Percentiles rank a stretch among this genome's conserved stretches.
Evolutionary conservation across 495 filamentous ascomycete genomes (phyloP).

Genomic region (Evernia prunastri): DNA sequence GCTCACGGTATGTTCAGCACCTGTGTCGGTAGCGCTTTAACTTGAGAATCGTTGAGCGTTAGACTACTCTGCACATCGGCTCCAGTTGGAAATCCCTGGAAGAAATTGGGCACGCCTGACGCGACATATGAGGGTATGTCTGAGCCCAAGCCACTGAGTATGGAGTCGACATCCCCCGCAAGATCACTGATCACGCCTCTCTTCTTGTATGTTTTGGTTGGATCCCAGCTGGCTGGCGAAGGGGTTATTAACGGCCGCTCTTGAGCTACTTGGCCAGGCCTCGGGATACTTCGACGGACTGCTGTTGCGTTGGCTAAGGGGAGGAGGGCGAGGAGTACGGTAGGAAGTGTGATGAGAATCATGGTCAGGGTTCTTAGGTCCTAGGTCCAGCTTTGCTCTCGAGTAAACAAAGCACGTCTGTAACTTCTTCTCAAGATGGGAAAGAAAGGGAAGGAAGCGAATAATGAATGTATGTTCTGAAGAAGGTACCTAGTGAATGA

Average conservation of each 20-base stretch:
- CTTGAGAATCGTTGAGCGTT: slow-evolving; percentile 48
- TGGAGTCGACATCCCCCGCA: slow-evolving; percentile 37
- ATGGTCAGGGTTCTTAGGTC: background rate
- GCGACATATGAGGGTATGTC: slow-evolving; percentile 55
- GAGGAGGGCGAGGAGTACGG: slow-evolving; percentile 15
- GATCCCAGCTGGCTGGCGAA: slow-evolving; percentile 34
- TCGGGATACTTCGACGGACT: slow-evolving; percentile 19
- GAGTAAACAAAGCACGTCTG: background rate
- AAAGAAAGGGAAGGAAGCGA: background rate
- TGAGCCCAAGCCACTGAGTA: slow-evolving; percentile 40
- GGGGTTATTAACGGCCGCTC: slow-evolving; percentile 46
- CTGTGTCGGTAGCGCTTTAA: slow-evolving; percentile 57
- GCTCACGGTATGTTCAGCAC: slow-evolving; percentile 62
- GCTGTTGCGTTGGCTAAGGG: slow-evolving; percentile 11
- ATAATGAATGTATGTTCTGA: too few relatives aligned
- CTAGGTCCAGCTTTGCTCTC: background rate
- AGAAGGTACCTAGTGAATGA: background rate
- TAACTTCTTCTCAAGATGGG: background rate
- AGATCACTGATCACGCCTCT: slow-evolving; percentile 45
- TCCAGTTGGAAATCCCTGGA: slow-evolving; percentile 60
- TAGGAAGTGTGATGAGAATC: slow-evolving; percentile 7
- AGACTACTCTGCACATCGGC: slow-evolving; percentile 51
- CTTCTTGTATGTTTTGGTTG: slow-evolving; percentile 35
- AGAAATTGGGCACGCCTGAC: slow-evolving; percentile 58
- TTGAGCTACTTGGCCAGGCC: slow-evolving; percentile 24